Percentiles rank a stretch among this genome's conserved stretches.
phyloP scores from a whole-genome alignment of 768 basidiomycete genomes.

The Pleurotus platypus region DNA sequence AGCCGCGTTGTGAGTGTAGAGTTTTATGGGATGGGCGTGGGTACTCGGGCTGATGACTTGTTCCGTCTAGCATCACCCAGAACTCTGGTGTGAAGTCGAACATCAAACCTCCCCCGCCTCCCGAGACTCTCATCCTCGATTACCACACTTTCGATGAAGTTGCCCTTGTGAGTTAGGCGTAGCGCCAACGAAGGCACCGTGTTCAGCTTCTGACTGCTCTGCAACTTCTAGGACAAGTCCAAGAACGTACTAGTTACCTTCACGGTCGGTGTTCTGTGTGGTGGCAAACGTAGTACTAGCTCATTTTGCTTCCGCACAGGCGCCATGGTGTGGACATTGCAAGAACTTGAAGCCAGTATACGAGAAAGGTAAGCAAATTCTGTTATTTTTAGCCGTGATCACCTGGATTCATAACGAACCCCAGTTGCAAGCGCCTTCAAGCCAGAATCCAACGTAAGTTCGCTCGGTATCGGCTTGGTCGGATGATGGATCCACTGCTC shows the following conservation, averaged over 20 bases:
- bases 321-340: conserved; percentile 85
- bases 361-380: conserved; percentile 56
- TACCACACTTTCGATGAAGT: conserved; percentile 71
- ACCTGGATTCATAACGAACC: not conserved
- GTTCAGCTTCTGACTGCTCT: not conserved
- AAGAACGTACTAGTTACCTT: conserved; percentile 87
- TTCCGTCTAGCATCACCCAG: conserved; percentile 54
- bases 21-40: not conserved
- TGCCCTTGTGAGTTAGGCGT: conserved; percentile 46
- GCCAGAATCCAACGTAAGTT: conserved; percentile 65
- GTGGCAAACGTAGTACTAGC: not conserved
- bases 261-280: conserved; percentile 46
- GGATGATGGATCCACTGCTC: not conserved
- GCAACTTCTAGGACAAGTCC: conserved; percentile 42
- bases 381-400: not conserved
- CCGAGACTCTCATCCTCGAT: conserved; percentile 66
- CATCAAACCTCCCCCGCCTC: conserved; percentile 81
- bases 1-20: conserved; percentile 59
- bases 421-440: conserved; percentile 77
- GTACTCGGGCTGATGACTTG: not conserved
- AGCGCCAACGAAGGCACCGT: not conserved
- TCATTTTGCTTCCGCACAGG: not conserved
- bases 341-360: conserved; percentile 85
- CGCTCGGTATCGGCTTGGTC: not conserved
- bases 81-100: conserved; percentile 84